These are phyloP conservation scores for Crithidia acanthocephali DNA, from an alignment of 208 protist species.

Conservation along the genomic window DNA sequence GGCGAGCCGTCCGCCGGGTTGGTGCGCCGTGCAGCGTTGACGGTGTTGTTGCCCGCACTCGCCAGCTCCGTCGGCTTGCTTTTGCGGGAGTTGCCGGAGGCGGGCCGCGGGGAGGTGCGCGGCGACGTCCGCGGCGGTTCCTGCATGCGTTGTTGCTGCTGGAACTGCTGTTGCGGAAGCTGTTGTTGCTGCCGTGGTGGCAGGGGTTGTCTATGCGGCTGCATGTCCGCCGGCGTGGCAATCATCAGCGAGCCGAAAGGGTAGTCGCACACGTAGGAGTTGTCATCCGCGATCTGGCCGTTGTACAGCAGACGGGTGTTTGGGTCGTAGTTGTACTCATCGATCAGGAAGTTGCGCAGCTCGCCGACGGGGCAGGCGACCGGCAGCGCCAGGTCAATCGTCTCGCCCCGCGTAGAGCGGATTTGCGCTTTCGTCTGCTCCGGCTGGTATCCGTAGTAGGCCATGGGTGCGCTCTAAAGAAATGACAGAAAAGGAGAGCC, in stretches of 20 bases:
- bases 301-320: constrained; percentile 56
- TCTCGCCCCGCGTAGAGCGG: constrained; percentile 66
- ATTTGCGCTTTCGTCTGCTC: constrained; percentile 60
- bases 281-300: constrained; percentile 25
- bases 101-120: constrained; percentile 1
- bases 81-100: constrained; percentile 8
- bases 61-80: neutral
- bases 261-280: constrained; percentile 51
- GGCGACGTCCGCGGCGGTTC: constrained; percentile 7
- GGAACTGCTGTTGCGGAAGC: constrained; percentile 9
- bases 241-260: constrained; percentile 76
- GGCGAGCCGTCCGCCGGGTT: constrained; percentile 5
- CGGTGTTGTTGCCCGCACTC: neutral
- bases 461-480: constrained; percentile 25
- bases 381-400: constrained; percentile 69
- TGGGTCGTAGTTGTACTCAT: constrained; percentile 68
- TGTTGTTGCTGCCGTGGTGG: neutral
- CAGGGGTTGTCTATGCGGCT: constrained; percentile 21
- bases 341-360: constrained; percentile 64
- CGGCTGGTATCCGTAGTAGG: constrained; percentile 36
- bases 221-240: constrained; percentile 36
- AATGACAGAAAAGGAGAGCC: neutral
- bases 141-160: constrained; percentile 11
- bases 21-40: neutral
- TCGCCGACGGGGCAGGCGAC: constrained; percentile 58